phyloP scores from a whole-genome alignment of 2,329 filamentous ascomycete genomes.

The Zalaria obscura region DNA sequence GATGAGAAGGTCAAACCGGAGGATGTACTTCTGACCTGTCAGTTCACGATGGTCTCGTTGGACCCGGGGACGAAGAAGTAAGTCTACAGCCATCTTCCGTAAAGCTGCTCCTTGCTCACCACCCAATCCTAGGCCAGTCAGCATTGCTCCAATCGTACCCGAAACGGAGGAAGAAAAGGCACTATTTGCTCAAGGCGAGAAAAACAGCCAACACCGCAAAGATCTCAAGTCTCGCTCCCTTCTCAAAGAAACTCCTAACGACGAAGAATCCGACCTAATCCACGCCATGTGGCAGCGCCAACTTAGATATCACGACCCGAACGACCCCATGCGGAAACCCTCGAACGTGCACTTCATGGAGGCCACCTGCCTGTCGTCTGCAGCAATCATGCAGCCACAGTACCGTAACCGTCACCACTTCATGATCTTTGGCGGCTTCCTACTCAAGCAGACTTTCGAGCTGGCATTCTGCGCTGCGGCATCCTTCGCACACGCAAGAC shows the following conservation, averaged over 20 bases:
- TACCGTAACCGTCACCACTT: conserved; percentile 57
- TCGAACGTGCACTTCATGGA: conserved; percentile 48
- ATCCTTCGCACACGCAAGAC: conserved; percentile 53
- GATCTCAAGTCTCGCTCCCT: conserved; percentile 45
- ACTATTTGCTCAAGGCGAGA: conserved; percentile 48
- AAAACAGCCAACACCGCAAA: conserved; percentile 54
- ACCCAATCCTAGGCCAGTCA: conserved; percentile 28
- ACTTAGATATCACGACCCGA: conserved; percentile 48
- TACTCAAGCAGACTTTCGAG: conserved; percentile 62
- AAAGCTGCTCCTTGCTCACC: too few relatives aligned
- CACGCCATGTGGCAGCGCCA: conserved; percentile 61
- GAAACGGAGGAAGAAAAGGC: conserved; percentile 52
- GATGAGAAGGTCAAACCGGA: conserved; percentile 42
- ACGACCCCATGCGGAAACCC: conserved; percentile 39
- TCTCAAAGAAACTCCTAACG: conserved; percentile 53
- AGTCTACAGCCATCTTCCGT: conserved; percentile 8
- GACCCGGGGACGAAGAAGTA: conserved; percentile 50
- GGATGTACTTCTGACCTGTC: conserved; percentile 55
- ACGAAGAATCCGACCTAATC: conserved; percentile 56
- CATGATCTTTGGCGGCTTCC: conserved; percentile 67
- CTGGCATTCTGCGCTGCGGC: conserved; percentile 63
- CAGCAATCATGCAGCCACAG: conserved; percentile 64
- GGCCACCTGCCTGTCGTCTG: conserved; percentile 47
- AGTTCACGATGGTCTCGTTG: conserved; percentile 65
- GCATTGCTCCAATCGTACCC: conserved; percentile 45